Evolutionary conservation across 2,329 filamentous ascomycete species (phyloP).

Genomic region (Mycocentrospora acerina): DNA sequence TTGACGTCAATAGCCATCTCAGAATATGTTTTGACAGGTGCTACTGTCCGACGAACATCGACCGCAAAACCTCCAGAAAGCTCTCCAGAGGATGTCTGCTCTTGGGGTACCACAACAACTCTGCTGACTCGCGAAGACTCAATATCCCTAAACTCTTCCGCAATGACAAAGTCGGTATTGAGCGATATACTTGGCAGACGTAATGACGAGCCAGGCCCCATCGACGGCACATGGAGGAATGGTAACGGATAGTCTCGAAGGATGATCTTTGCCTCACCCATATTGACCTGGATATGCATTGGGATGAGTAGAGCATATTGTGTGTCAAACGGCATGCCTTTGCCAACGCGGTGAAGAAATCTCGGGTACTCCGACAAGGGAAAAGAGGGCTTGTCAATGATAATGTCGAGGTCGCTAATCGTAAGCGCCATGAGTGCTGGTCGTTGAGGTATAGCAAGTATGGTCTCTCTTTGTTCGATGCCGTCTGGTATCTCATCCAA

Average conservation of each 20-base stretch:
- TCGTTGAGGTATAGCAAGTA: slow-evolving; percentile 81
- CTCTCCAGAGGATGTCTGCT: slow-evolving; percentile 56
- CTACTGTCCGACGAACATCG: slow-evolving; percentile 85
- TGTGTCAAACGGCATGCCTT: slow-evolving; percentile 92
- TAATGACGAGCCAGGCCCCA: slow-evolving; percentile 77
- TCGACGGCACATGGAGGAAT: slow-evolving; percentile 81
- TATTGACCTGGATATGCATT: slow-evolving; percentile 83
- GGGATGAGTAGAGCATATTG: slow-evolving; percentile 87
- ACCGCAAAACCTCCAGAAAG: slow-evolving; percentile 72
- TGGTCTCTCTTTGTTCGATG: slow-evolving; percentile 76
- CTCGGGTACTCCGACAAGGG: slow-evolving; percentile 76
- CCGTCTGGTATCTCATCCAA: slow-evolving; percentile 79
- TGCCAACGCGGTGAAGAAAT: slow-evolving; percentile 88
- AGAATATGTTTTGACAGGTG: slow-evolving; percentile 94
- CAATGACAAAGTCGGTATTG: slow-evolving; percentile 89
- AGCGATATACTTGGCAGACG: slow-evolving; percentile 80
- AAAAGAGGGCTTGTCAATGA: slow-evolving; percentile 91
- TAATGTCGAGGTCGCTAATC: slow-evolving; percentile 81
- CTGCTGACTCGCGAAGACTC: slow-evolving; percentile 78
- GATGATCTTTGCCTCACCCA: slow-evolving; percentile 85
- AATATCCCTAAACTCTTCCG: slow-evolving; percentile 82
- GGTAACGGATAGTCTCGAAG: slow-evolving; percentile 93
- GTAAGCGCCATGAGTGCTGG: slow-evolving; percentile 79
- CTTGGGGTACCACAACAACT: slow-evolving; percentile 80
- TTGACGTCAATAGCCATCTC: slow-evolving; percentile 92